phyloP scores from a whole-genome alignment of 169 alveolate species.

The Plasmodium vivax region DNA sequence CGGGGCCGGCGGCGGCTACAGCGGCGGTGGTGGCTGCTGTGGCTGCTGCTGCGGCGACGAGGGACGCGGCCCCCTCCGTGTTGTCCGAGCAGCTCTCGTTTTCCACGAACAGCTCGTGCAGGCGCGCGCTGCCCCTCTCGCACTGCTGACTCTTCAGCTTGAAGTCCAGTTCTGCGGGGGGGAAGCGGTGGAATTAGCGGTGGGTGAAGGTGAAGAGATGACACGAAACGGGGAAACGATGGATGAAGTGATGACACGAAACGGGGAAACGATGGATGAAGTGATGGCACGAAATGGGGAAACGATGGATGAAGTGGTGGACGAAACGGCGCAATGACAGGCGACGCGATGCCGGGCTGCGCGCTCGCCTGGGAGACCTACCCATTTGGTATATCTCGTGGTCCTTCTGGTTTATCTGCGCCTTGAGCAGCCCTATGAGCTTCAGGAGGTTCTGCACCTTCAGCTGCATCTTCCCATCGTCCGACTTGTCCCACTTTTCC shows the following conservation, averaged over 20 bases:
- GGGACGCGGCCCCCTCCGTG: not conserved
- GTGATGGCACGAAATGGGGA: too few relatives aligned
- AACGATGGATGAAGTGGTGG: too few relatives aligned
- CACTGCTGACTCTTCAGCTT: constrained; percentile 11
- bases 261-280: not conserved
- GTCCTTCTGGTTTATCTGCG: constrained; percentile 66
- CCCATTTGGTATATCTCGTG: constrained; percentile 63
- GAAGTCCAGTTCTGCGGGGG: constrained; percentile 26
- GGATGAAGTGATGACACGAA: not conserved
- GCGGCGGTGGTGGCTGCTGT: not conserved
- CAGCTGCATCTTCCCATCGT: constrained; percentile 22
- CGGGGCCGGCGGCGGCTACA: not conserved
- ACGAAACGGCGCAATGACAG: too few relatives aligned
- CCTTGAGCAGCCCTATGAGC: constrained; percentile 27
- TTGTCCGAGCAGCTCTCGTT: constrained; percentile 1
- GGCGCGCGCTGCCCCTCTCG: not conserved
- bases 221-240: too few relatives aligned
- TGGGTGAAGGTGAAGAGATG: too few relatives aligned
- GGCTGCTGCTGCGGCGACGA: not conserved
- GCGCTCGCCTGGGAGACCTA: not conserved
- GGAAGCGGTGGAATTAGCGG: not conserved
- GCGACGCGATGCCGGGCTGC: not conserved
- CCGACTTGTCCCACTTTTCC: not conserved
- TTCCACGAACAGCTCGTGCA: constrained; percentile 1
- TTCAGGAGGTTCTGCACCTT: constrained; percentile 37